These are phyloP conservation scores for Leccinum variicolor DNA, from an alignment of 768 basidiomycete species.

Conservation along the genomic window DNA sequence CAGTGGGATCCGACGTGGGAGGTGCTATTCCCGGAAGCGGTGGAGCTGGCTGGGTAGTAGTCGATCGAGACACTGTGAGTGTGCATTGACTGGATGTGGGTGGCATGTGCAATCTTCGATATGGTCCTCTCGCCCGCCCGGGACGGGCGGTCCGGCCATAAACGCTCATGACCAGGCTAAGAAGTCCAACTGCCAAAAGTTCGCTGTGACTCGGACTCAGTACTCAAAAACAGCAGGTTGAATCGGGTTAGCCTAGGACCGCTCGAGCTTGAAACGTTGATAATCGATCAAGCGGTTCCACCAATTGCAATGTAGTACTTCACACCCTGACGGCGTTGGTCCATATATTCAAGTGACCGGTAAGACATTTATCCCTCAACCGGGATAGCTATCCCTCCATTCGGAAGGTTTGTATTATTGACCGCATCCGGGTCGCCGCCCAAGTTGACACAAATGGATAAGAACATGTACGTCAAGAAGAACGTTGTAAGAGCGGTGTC, in stretches of 20 bases:
- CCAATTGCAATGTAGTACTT: not conserved
- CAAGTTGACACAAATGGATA: slow-evolving; percentile 5
- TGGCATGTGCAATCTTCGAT: not conserved
- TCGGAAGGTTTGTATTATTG: slow-evolving; percentile 6
- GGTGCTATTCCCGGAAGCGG: not conserved
- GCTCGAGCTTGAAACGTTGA: not conserved
- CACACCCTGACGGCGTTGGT: not conserved
- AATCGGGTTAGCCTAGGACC: not conserved
- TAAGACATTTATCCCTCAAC: not conserved
- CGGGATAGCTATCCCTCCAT: slow-evolving; percentile 1
- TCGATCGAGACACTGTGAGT: not conserved
- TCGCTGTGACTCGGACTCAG: not conserved
- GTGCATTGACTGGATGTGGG: not conserved
- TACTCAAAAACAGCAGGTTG: not conserved
- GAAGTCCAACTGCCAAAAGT: not conserved
- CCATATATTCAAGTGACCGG: not conserved
- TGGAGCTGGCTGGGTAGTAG: not conserved
- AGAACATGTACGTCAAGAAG: slow-evolving; percentile 16
- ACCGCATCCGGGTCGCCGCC: slow-evolving; percentile 1
- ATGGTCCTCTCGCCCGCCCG: slow-evolving; percentile 4
- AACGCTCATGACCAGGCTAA: not conserved
- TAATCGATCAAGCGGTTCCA: not conserved
- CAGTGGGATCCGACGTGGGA: not conserved
- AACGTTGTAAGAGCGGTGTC: not conserved
- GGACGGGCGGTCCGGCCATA: slow-evolving; percentile 6